Percentiles rank a stretch among this genome's conserved stretches.
These are phyloP conservation scores for Blastobotrys capitulatus DNA, from an alignment of 1,139 yeast genomes.

Conservation along the genomic window DNA sequence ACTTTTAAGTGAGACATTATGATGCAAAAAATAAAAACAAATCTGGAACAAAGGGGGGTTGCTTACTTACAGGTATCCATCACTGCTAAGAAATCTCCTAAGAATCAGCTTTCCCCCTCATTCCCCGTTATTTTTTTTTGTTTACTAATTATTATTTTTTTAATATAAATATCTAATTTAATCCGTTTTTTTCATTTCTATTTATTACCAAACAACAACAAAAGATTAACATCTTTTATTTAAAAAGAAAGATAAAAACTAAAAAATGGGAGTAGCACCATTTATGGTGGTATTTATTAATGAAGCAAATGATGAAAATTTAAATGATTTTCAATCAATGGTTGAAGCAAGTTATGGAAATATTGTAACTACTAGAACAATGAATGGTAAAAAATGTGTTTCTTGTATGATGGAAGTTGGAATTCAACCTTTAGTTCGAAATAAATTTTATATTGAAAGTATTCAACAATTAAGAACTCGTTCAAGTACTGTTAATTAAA, in stretches of 20 bases:
- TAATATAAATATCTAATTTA: no score
- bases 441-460: background rate
- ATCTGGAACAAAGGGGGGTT: no score
- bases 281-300: slow-evolving; percentile 4
- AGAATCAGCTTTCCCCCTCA: no score
- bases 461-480: background rate
- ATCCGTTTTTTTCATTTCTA: background rate
- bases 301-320: background rate
- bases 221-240: background rate
- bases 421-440: slow-evolving; percentile 4
- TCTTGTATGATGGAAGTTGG: slow-evolving; percentile 8
- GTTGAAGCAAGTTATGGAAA: slow-evolving; percentile 4
- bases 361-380: background rate
- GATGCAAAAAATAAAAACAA: no score
- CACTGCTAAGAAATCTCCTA: no score
- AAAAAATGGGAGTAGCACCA: slow-evolving; percentile 3
- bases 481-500: background rate
- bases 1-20: no score
- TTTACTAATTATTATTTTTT: no score
- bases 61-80: no score
- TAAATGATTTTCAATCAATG: slow-evolving; percentile 3
- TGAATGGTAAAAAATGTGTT: slow-evolving; percentile 1
- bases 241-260: background rate
- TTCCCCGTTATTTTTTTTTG: no score
- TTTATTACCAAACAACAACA: background rate